These are phyloP conservation scores for Ramaria rubella DNA, from an alignment of 768 basidiomycete species.

Conservation along the genomic window DNA sequence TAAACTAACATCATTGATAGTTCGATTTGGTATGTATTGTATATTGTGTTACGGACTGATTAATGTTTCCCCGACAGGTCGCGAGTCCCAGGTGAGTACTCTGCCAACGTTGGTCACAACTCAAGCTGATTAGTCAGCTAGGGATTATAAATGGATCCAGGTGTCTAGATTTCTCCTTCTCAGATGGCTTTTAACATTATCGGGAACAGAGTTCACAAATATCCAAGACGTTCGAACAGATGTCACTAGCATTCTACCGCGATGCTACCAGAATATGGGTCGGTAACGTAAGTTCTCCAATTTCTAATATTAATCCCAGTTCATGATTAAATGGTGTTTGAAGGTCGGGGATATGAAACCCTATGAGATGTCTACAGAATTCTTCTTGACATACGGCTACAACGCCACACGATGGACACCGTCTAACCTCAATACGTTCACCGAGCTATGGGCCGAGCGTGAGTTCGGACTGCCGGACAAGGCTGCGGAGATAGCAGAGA, in stretches of 20 bases:
- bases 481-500: constrained; percentile 39
- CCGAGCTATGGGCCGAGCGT: too few relatives aligned
- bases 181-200: constrained; percentile 63
- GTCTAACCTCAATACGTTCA: constrained; percentile 43
- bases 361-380: constrained; percentile 64
- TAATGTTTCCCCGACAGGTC: not conserved
- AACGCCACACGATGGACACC: constrained; percentile 50
- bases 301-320: too few relatives aligned
- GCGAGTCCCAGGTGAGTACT: not conserved
- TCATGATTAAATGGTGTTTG: too few relatives aligned
- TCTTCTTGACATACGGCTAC: constrained; percentile 60
- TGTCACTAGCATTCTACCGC: constrained; percentile 56
- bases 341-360: constrained; percentile 64
- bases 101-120: constrained; percentile 1
- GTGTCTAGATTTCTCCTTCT: constrained; percentile 36
- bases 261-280: constrained; percentile 60
- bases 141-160: constrained; percentile 69
- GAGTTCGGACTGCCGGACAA: constrained; percentile 50
- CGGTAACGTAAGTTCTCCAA: constrained; percentile 39
- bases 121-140: constrained; percentile 51
- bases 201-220: too few relatives aligned
- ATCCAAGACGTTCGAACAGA: too few relatives aligned
- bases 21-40: not conserved
- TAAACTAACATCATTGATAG: not conserved
- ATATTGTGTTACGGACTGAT: not conserved